phyloP scores from a whole-genome alignment of 176 grass and related monocot species.

The Oryza glaberrima region DNA sequence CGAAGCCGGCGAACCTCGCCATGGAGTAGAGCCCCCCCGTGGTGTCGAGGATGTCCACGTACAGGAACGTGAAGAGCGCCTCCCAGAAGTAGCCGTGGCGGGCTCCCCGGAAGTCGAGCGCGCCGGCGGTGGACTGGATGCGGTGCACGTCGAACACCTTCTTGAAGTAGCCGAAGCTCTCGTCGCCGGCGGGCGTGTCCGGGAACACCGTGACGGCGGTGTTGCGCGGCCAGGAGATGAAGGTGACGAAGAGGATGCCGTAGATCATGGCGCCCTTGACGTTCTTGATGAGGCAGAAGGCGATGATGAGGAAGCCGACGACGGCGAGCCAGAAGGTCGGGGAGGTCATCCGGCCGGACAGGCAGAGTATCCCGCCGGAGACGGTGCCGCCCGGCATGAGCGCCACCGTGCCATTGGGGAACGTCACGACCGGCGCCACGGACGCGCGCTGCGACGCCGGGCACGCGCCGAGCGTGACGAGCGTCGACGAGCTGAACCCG shows the following conservation, averaged over 20 bases:
- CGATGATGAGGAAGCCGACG: conserved; percentile 72
- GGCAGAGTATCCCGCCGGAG: conserved; percentile 63
- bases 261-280: conserved; percentile 83
- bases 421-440: conserved; percentile 60
- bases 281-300: conserved; percentile 74
- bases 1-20: conserved; percentile 80
- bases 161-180: conserved; percentile 66
- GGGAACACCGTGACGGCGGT: conserved; percentile 73
- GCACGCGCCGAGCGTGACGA: conserved; percentile 75
- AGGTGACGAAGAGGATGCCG: conserved; percentile 80
- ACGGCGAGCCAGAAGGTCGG: conserved; percentile 81
- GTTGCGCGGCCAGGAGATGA: conserved; percentile 72
- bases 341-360: conserved; percentile 71
- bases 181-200: conserved; percentile 60
- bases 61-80: conserved; percentile 82
- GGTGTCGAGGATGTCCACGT: conserved; percentile 88
- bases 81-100: conserved; percentile 67
- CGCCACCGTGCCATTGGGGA: conserved; percentile 67
- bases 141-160: conserved; percentile 71
- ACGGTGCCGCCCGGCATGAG: conserved; percentile 61
- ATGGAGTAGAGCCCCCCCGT: conserved; percentile 79
- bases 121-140: conserved; percentile 67
- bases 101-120: conserved; percentile 63
- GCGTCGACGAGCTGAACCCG: conserved; percentile 64
- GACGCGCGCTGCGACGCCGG: conserved; percentile 60